Conservation (phyloP, 805 yeast species). For the Ogataea sp. region DNA sequence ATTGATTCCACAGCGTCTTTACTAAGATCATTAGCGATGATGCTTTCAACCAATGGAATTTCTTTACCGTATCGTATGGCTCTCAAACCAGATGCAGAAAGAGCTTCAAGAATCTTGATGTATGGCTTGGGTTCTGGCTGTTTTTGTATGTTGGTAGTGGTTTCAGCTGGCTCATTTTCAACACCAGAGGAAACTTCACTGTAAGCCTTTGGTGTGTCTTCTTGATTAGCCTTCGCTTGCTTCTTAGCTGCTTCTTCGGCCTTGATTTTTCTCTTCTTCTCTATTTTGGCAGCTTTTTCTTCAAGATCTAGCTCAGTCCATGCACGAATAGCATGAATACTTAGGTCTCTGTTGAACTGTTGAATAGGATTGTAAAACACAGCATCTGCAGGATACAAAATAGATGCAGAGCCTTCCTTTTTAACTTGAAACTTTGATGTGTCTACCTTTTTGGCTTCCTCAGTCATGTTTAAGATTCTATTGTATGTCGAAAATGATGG, state of each 20-base stretch:
- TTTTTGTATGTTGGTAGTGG: too few relatives aligned
- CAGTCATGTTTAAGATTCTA: too few relatives aligned
- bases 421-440: conserved; percentile 23
- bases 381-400: conserved; percentile 74
- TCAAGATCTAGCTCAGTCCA: conserved; percentile 62
- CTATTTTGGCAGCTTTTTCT: conserved; percentile 20
- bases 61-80: conserved; percentile 93
- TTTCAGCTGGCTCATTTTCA: conserved; percentile 6
- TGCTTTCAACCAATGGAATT: conserved; percentile 61
- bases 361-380: conserved; percentile 96
- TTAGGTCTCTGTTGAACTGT: conserved; percentile 90
- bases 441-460: conserved; percentile 3
- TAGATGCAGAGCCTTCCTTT: conserved; percentile 77
- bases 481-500: too few relatives aligned
- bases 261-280: conserved; percentile 18
- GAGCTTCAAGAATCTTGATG: conserved; percentile 75
- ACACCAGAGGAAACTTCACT: conserved; percentile 1
- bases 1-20: conserved; percentile 82
- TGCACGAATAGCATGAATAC: conserved; percentile 77
- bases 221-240: conserved; percentile 7
- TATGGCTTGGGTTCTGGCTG: conserved; percentile 31
- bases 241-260: conserved; percentile 12
- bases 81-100: conserved; percentile 91
- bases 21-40: conserved; percentile 86
- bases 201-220: background rate